A percentile compares a stretch with the other conserved stretches of the same genome.
Conservation (phyloP, 106 monocot species). For the Acanthochlamys bracteata region DNA sequence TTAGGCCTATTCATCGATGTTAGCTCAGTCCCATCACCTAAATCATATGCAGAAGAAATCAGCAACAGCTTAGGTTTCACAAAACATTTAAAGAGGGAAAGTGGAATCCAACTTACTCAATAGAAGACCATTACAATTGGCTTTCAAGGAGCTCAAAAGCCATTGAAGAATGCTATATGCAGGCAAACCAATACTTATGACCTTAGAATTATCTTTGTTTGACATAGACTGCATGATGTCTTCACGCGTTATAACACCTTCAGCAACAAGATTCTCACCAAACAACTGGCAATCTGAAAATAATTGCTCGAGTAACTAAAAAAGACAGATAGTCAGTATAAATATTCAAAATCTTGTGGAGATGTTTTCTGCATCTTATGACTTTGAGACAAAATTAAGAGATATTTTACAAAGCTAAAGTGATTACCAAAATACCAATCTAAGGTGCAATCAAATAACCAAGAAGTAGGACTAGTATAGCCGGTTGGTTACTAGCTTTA, state of each 20-base stretch:
- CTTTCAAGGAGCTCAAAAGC: slow-evolving; percentile 42
- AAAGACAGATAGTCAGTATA: background rate
- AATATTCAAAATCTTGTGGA: background rate
- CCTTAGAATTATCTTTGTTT: slow-evolving; percentile 22
- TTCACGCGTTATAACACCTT: slow-evolving; percentile 45
- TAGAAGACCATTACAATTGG: slow-evolving; percentile 39
- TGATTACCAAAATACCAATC: background rate
- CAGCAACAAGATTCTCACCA: slow-evolving; percentile 38
- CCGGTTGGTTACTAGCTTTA: background rate
- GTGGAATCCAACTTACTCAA: slow-evolving; percentile 26
- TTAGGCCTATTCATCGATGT: slow-evolving; percentile 65
- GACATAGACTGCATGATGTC: slow-evolving; percentile 42
- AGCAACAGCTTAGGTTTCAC: background rate
- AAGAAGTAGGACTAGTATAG: background rate
- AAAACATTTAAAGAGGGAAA: background rate
- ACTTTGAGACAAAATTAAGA: background rate
- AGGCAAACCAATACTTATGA: slow-evolving; percentile 57
- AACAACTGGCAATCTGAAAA: slow-evolving; percentile 39
- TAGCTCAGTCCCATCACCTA: slow-evolving; percentile 67
- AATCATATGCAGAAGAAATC: background rate
- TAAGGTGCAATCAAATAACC: background rate
- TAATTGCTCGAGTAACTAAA: slow-evolving; percentile 50
- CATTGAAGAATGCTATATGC: slow-evolving; percentile 53
- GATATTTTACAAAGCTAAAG: background rate
- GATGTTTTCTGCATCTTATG: no score